Conservation (phyloP, 2,329 filamentous ascomycete species). For the Helotiales sp. region DNA sequence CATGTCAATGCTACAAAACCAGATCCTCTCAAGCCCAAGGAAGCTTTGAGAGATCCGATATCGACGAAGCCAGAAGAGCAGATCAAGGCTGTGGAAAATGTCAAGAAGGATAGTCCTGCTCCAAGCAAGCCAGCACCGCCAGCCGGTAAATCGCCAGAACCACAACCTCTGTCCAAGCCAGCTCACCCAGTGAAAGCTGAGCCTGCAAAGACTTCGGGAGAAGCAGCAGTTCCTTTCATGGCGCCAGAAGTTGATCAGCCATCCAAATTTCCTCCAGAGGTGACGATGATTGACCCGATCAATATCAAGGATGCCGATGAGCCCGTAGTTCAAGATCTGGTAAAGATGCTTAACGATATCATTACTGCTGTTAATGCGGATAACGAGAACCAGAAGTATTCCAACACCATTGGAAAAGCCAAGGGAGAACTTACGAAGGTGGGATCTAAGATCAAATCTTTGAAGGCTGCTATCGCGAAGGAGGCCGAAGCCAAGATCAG, state of each 20-base stretch:
- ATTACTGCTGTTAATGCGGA: slow-evolving; percentile 92
- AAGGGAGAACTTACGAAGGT: slow-evolving; percentile 81
- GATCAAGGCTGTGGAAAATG: slow-evolving; percentile 36
- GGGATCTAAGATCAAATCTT: slow-evolving; percentile 71
- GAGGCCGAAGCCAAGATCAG: slow-evolving; percentile 68
- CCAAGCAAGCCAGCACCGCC: slow-evolving; percentile 19
- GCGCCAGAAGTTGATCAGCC: slow-evolving; percentile 66
- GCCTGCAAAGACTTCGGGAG: background rate
- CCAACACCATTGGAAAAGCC: slow-evolving; percentile 76
- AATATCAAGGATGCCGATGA: slow-evolving; percentile 75
- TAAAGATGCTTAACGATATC: slow-evolving; percentile 94
- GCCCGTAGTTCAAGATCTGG: slow-evolving; percentile 86
- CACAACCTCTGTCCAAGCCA: slow-evolving; percentile 20
- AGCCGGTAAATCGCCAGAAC: slow-evolving; percentile 26
- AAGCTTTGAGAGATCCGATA: slow-evolving; percentile 32
- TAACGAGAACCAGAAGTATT: slow-evolving; percentile 74
- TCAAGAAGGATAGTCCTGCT: slow-evolving; percentile 35
- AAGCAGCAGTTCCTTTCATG: slow-evolving; percentile 35
- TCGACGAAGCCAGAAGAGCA: slow-evolving; percentile 29
- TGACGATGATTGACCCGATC: slow-evolving; percentile 73
- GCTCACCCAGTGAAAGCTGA: slow-evolving; percentile 13
- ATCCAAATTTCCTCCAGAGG: slow-evolving; percentile 60
- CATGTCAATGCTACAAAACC: slow-evolving; percentile 57
- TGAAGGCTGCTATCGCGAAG: slow-evolving; percentile 71
- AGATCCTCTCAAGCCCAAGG: slow-evolving; percentile 25